Percentiles rank a stretch among this genome's conserved stretches.
Evolutionary conservation across 371 early-diverging fungal genomes (phyloP).

Genomic region (Mortierella sp.): DNA sequence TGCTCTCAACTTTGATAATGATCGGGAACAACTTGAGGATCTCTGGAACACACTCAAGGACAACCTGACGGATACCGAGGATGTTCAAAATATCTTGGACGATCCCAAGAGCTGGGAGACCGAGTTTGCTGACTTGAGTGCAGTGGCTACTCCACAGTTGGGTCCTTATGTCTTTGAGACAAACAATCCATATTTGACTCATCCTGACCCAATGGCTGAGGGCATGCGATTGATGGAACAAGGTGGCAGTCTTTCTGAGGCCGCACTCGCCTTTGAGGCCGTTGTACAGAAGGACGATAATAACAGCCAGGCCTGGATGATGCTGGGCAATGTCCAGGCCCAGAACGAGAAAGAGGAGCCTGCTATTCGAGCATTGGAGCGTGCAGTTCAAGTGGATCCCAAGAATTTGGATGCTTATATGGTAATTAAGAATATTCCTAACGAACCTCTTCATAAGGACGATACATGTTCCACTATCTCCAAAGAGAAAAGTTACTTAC

Average conservation of each 20-base stretch:
- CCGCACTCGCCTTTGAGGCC: conserved; percentile 85
- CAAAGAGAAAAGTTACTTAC: too few species aligned
- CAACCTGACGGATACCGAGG: conserved; percentile 60
- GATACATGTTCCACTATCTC: too few species aligned
- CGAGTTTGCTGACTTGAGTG: conserved; percentile 63
- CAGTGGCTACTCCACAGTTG: conserved; percentile 60
- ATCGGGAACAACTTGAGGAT: conserved; percentile 66
- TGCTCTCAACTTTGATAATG: conserved; percentile 53
- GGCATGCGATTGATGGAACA: conserved; percentile 60
- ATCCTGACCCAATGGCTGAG: conserved; percentile 64
- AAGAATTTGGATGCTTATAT: conserved; percentile 73
- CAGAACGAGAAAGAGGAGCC: conserved; percentile 91
- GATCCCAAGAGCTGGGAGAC: conserved; percentile 67
- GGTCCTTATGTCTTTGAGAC: conserved; percentile 82
- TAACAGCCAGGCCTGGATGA: conserved; percentile 82
- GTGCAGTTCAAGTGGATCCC: conserved; percentile 73
- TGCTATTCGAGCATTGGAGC: conserved; percentile 83
- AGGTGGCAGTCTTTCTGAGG: conserved; percentile 75
- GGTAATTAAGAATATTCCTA: conserved; percentile 36
- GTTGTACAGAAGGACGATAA: conserved; percentile 76
- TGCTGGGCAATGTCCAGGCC: conserved; percentile 83
- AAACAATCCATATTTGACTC: conserved; percentile 76
- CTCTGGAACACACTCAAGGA: conserved; percentile 69
- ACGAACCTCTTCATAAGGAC: too few species aligned
- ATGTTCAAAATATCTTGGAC: conserved; percentile 50